These are phyloP conservation scores for Brassica juncea DNA, from an alignment of 345 rosid genomes.

Conservation along the genomic window DNA sequence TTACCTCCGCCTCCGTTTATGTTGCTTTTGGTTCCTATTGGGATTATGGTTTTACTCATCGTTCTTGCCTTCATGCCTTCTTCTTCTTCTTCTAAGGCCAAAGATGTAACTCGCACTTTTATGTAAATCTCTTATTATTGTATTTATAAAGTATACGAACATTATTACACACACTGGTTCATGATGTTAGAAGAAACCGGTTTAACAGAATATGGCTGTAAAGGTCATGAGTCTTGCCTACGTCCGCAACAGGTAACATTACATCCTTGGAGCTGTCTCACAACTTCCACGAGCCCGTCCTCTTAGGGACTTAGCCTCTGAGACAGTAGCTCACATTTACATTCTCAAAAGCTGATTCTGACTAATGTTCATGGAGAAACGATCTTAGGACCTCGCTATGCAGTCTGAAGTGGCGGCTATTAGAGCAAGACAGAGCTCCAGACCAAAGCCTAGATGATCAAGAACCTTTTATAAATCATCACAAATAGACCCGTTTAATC, in stretches of 20 bases:
- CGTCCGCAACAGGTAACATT: slow-evolving; percentile 51
- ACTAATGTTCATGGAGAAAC: slow-evolving; percentile 84
- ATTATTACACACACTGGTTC: not conserved
- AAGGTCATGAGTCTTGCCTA: slow-evolving; percentile 39
- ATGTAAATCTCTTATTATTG: slow-evolving; percentile 37
- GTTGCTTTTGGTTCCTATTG: slow-evolving; percentile 75
- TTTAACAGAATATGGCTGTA: slow-evolving; percentile 58
- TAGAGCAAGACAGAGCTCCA: too few relatives aligned
- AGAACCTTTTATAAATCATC: too few relatives aligned
- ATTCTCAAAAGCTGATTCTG: slow-evolving; percentile 71
- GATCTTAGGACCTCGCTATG: slow-evolving; percentile 82
- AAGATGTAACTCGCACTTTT: slow-evolving; percentile 48
- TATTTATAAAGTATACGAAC: not conserved
- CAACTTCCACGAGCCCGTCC: slow-evolving; percentile 87
- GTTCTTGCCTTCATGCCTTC: slow-evolving; percentile 72
- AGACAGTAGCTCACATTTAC: slow-evolving; percentile 57
- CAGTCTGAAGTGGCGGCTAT: slow-evolving; percentile 41
- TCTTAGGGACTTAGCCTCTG: slow-evolving; percentile 56
- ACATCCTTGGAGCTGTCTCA: slow-evolving; percentile 67
- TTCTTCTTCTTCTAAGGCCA: slow-evolving; percentile 32
- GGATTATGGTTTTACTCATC: slow-evolving; percentile 62
- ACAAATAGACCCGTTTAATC: not conserved
- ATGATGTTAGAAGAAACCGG: not conserved
- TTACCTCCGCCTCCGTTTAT: slow-evolving; percentile 86
- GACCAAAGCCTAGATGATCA: too few relatives aligned